Conservation (phyloP, 306 rosid genomes). For the Pueraria montana region DNA sequence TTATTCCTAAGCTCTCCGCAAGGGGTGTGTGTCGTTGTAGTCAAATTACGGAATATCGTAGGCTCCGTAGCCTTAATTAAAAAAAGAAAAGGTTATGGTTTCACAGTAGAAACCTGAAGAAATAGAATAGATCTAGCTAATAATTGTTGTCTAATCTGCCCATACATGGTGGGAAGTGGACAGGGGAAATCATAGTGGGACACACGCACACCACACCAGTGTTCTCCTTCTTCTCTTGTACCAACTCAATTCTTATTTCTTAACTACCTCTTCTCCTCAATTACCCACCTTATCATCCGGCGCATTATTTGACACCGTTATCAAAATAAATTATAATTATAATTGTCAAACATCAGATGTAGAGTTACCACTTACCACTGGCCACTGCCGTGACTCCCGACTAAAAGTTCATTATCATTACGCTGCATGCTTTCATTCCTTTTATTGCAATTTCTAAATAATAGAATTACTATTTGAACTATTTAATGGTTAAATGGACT, state of each 20-base stretch:
- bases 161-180: background rate
- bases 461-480: no score
- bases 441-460: no score
- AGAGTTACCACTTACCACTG: background rate
- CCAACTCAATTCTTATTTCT: constrained; percentile 27
- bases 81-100: background rate
- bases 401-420: constrained; percentile 4
- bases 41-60: no score
- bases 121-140: no score
- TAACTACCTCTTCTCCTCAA: constrained; percentile 44
- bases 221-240: background rate
- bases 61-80: background rate
- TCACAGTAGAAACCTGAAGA: background rate
- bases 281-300: constrained; percentile 47
- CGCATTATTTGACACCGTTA: background rate
- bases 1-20: background rate
- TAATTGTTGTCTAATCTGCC: no score
- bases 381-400: background rate
- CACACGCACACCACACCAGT: no score
- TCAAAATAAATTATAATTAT: background rate
- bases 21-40: background rate
- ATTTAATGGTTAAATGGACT: background rate
- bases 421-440: background rate
- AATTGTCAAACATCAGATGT: background rate
- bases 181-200: no score